phyloP scores from a whole-genome alignment of 2,329 filamentous ascomycete species.

The Cylindrodendrum hubeiense region DNA sequence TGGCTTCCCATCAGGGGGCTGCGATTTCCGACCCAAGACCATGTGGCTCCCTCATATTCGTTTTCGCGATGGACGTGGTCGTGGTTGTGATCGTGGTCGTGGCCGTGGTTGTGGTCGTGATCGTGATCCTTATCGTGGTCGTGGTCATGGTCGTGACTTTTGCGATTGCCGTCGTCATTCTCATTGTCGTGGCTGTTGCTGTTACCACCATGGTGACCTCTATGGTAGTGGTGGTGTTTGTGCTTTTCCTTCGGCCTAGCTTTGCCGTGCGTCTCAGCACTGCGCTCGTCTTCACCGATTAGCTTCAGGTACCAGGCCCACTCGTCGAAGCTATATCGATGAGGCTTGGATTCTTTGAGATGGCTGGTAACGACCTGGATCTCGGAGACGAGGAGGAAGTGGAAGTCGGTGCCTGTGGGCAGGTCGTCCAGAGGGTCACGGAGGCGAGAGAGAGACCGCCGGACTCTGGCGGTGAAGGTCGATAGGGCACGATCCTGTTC shows the following conservation, averaged over 20 bases:
- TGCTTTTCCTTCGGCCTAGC: slow-evolving; percentile 43
- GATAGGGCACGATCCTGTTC: slow-evolving; percentile 31
- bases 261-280: slow-evolving; percentile 62
- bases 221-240: slow-evolving; percentile 5
- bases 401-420: slow-evolving; percentile 63
- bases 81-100: background rate
- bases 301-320: slow-evolving; percentile 88
- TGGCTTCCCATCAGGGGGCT: slow-evolving; percentile 78
- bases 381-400: slow-evolving; percentile 76
- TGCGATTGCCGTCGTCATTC: slow-evolving; percentile 8
- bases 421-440: slow-evolving; percentile 54
- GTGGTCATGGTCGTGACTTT: background rate
- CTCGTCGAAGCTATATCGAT: slow-evolving; percentile 82
- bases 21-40: slow-evolving; percentile 80
- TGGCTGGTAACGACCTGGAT: slow-evolving; percentile 74
- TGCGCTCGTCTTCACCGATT: slow-evolving; percentile 75
- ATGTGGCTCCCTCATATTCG: slow-evolving; percentile 53
- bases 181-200: background rate
- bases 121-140: too few species aligned
- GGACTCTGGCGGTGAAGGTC: slow-evolving; percentile 49
- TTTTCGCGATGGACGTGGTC: slow-evolving; percentile 28
- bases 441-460: slow-evolving; percentile 50
- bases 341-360: slow-evolving; percentile 70
- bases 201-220: background rate
- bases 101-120: background rate